Evolutionary conservation across 2,329 filamentous ascomycete genomes (phyloP), one percentile per base, ranked within the genome.

Genomic region (Ceratocystis cubensis): DNA sequence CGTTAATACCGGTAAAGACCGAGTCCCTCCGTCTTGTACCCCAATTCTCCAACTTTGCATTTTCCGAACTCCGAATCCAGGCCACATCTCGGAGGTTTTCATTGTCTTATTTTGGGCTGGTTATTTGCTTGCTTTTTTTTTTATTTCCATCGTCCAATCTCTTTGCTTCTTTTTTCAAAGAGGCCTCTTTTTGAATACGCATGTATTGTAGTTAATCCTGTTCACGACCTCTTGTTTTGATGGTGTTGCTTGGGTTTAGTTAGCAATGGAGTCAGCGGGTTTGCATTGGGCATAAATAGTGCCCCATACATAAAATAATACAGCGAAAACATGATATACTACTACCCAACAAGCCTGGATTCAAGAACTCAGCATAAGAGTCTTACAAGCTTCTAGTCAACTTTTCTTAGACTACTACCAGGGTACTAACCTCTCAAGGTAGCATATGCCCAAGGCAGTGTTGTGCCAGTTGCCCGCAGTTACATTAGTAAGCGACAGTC

Each of bases 41-140:
- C 25, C 8, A 17, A 17, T 59, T 33, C 28, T n/a, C 53, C 25
- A 59, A 59, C 17, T 59, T 50, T 8, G 5, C 8, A 30, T 30
- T 37, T 59, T 37, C 61, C 61, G 41, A 63, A 48, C 63, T 22
- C 48, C 50, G 62, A 46, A 25, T 28, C 22, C 10, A 25, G 48
- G 20, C 20, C 7, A 53, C 13, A 53, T 53, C 48, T 25, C 48
- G 48, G 48, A 28, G 8, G 48, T 8, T 17, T 15, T 48, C 25
- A 10, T 33, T 45, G 28, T 41, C 20, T 33, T 53, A 20, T 61
- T 61, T 48, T 46, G 28, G 20, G 48, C 20, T 41, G 22, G 48
- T 56, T n/a, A 3, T 65, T 44, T 56, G 30, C 25, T 50, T 30
- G 13, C 20, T 53, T 20, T 53, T 30, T 33, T 37, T 10, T 53